A percentile compares a stretch with the other conserved stretches of the same genome.
phyloP scores from a whole-genome alignment of 495 filamentous ascomycete genomes.

The Aspergillus haitiensis region DNA sequence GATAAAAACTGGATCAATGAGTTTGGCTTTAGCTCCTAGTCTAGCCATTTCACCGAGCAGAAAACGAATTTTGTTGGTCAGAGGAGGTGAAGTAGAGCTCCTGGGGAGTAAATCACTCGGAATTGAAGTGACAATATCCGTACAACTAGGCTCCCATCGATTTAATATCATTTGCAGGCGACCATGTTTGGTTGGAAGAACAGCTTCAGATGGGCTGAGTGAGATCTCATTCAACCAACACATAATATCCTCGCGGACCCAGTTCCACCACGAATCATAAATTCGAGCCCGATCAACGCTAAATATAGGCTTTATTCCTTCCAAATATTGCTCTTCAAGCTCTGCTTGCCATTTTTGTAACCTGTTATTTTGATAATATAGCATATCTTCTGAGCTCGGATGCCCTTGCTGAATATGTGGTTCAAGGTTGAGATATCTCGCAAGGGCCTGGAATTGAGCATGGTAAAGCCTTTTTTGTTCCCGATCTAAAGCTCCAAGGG shows the following conservation, averaged over 20 bases:
- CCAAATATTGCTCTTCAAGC: constrained; percentile 91
- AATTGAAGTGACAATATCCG: constrained; percentile 17
- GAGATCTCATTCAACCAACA: constrained; percentile 94
- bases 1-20: constrained; percentile 19
- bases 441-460: constrained; percentile 89
- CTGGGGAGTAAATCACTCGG: neutral
- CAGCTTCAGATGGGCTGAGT: constrained; percentile 59
- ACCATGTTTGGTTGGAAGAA: neutral
- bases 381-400: neutral
- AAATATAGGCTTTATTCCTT: constrained; percentile 89
- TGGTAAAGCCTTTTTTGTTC: constrained; percentile 90
- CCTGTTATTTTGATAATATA: constrained; percentile 65
- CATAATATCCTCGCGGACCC: constrained; percentile 93
- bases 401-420: neutral
- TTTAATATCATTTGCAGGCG: constrained; percentile 24
- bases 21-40: constrained; percentile 6
- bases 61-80: neutral
- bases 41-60: constrained; percentile 16
- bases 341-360: constrained; percentile 91
- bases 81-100: neutral
- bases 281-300: constrained; percentile 84
- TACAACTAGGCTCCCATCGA: constrained; percentile 25
- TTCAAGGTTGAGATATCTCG: constrained; percentile 80
- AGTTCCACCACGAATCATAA: constrained; percentile 99
- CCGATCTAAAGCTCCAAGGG: constrained; percentile 89